Percentiles rank a stretch among this genome's conserved stretches.
phyloP scores from a whole-genome alignment of 345 rosid genomes.

The rapeseed (Brassica napus) region Da-Ae NC_063451.1:41552001-41552500 shows the following conservation, averaged over 20 bases:
- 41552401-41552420: constrained; percentile 28
- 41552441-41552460: neutral
- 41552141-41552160: constrained; percentile 8
- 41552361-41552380: constrained; percentile 5
- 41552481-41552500: neutral
- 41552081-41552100: constrained; percentile 12
- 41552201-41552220: neutral
- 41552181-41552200: neutral
- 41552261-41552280: constrained; percentile 2
- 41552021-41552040: neutral
- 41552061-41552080: constrained; percentile 4
- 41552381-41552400: neutral
- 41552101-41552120: neutral
- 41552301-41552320: constrained; percentile 27
- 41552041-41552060: neutral
- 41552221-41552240: constrained; percentile 14
- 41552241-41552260: neutral
- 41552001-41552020: neutral
- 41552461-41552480: neutral
- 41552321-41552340: constrained; percentile 33
- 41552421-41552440: neutral
- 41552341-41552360: constrained; percentile 4
- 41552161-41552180: constrained; percentile 22
- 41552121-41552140: neutral
- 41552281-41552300: neutral